Base-by-base conservation (phyloP, 305 asterid genomes). In the Plantago coronopus region DNA sequence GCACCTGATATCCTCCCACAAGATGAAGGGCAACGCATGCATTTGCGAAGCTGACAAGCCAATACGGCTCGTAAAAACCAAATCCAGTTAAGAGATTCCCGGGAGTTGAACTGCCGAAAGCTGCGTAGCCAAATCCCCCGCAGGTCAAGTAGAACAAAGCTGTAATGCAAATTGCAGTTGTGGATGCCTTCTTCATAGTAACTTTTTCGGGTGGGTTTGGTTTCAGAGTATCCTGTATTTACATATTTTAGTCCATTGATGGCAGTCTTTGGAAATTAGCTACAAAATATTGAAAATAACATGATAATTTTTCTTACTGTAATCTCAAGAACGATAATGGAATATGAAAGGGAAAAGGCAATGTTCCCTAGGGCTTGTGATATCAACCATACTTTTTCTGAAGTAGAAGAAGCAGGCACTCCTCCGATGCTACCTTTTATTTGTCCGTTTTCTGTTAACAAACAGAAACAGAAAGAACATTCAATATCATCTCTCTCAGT, bases 81-180 rank as follows among this genome's bases (percentile, higher is more conserved):
- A 89, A 89, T 17, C 91, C 96, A 23, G 91, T 84, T 79, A 89
- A 70, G 69, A 89, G 78, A 45, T 89, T 84, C 59, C 96, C 95
- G 0, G 94, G 96, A n/a, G 94, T 84, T 11, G 79, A 74, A 54
- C 80, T 68, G 10, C 96, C 96, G 40, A 89, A 89, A 23, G 95
- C 95, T 13, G 87, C 96, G 69, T 89, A 89, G 16, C 96, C 95
- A 22, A 86, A 70, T 20, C 95, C 96, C 65, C 94, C 96, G 53
- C 95, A 86, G 72, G 80, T 74, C n/a, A 89, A 61, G 89, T 80
- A 76, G 69, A 86, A 86, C 69, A 73, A 68, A 18, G 89, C 72
- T 57, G 77, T 76, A 45, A 78, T 48, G 74, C 69, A 69, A 62
- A 74, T 79, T 27, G 94, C 69, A 48, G 71, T 43, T 38, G 64